Base-by-base conservation (phyloP, 225 moss, liverwort and hornwort species). In the Bryoerythrophyllum caledonicum region DNA sequence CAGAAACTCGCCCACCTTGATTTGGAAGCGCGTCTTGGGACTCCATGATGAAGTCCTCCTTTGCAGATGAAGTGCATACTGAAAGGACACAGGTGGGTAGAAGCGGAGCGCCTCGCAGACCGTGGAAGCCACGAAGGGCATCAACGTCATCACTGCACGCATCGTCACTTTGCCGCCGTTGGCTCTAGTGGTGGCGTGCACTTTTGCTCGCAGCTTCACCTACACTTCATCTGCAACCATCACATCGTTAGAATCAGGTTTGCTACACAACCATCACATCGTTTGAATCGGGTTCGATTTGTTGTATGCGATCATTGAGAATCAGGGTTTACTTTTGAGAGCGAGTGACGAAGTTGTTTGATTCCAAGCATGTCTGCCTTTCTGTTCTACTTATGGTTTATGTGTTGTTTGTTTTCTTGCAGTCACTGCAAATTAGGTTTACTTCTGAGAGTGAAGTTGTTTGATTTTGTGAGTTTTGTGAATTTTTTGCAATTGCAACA, bases 1-100 rank as follows among this genome's bases (percentile, higher is more conserved):
- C 12, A 93, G n/a, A 37, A 89, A 76, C 66, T 95, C 95, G 4
- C 95, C 95, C 30, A 86, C 89, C 66, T 76, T 80, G 11, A 89
- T 79, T 25, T 88, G 54, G 62, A 85, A 91, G 40, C 3, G 85
- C 80, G 8, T 85, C 83, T 73, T 90, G 90, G 2, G 87, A 85
- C 59, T 83, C 81, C 37, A 90, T 53, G 6, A 72, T 23, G 70
- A 87, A 82, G 30, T 90, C 90, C 15, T 26, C 64, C 63, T 81
- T 90, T 1, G 87, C 90, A n/a, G n/a, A n/a, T n/a, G n/a, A 10
- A 83, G 54, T 7, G 55, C 90, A 64, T 85, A 87, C 44, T 90
- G 90, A 37, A 71, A 71, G 9, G 28, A 60, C 56, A 90, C 90
- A 0, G 85, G 82, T 1, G 90, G 87, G 0, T 57, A 9, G 24